Percentiles rank a stretch among this genome's conserved stretches.
These are phyloP conservation scores for Xylaria sp. DNA, from an alignment of 2,329 filamentous ascomycete genomes.

Conservation along the genomic window DNA sequence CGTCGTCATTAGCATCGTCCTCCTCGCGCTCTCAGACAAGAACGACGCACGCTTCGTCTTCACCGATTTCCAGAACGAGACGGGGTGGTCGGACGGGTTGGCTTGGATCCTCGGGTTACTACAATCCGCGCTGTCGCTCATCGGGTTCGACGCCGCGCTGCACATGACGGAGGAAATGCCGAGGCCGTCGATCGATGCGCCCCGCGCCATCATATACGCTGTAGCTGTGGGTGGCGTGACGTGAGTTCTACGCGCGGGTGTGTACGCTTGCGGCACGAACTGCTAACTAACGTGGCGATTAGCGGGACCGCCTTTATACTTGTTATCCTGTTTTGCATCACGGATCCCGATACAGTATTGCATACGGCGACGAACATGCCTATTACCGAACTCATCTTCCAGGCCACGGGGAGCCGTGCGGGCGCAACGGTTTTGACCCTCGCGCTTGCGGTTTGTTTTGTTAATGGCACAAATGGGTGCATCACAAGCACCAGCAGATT, in stretches of 20 bases:
- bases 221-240: slow-evolving; percentile 57
- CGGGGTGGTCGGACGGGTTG: slow-evolving; percentile 59
- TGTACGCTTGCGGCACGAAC: slow-evolving; percentile 23
- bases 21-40: slow-evolving; percentile 56
- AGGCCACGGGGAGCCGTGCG: slow-evolving; percentile 54
- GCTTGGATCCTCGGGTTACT: slow-evolving; percentile 61
- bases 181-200: slow-evolving; percentile 54
- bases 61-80: slow-evolving; percentile 57
- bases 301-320: slow-evolving; percentile 55
- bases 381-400: slow-evolving; percentile 58
- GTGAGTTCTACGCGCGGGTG: slow-evolving; percentile 46
- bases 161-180: slow-evolving; percentile 63
- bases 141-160: slow-evolving; percentile 58
- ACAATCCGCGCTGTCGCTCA: slow-evolving; percentile 53
- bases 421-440: slow-evolving; percentile 56
- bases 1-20: slow-evolving; percentile 57
- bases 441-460: slow-evolving; percentile 57
- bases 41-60: slow-evolving; percentile 58
- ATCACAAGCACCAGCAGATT: slow-evolving; percentile 58
- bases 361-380: slow-evolving; percentile 57
- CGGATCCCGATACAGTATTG: slow-evolving; percentile 52
- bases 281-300: slow-evolving; percentile 1
- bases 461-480: slow-evolving; percentile 59
- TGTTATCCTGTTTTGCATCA: slow-evolving; percentile 57
- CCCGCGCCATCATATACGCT: slow-evolving; percentile 57